Conservation (phyloP, 352 stramenopile genomes). For the Globisporangium spinosum region DNA sequence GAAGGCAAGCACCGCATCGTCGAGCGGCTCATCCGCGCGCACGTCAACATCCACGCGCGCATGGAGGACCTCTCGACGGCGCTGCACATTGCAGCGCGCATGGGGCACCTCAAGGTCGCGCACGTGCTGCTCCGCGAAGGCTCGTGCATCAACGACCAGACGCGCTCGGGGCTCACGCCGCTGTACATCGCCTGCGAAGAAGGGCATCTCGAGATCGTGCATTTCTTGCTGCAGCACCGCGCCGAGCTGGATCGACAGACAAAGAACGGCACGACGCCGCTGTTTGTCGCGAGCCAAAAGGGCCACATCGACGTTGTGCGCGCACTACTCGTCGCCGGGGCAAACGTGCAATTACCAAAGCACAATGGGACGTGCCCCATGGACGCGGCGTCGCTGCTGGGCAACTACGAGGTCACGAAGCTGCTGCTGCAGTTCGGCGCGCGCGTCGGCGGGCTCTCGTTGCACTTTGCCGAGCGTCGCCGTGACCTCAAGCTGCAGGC, state of each 20-base stretch:
- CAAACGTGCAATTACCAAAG: slow-evolving; percentile 53
- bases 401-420: slow-evolving; percentile 50
- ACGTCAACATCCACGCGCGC: slow-evolving; percentile 53
- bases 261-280: slow-evolving; percentile 56
- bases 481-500: slow-evolving; percentile 52
- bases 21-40: slow-evolving; percentile 37
- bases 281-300: slow-evolving; percentile 80
- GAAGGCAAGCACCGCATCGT: slow-evolving; percentile 72
- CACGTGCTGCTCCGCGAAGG: slow-evolving; percentile 47
- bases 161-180: slow-evolving; percentile 69
- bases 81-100: slow-evolving; percentile 75
- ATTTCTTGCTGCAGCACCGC: slow-evolving; percentile 43
- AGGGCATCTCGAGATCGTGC: slow-evolving; percentile 60
- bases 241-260: slow-evolving; percentile 38
- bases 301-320: slow-evolving; percentile 51
- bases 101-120: slow-evolving; percentile 62
- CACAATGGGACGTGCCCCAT: slow-evolving; percentile 71
- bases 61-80: slow-evolving; percentile 81
- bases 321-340: slow-evolving; percentile 51
- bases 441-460: slow-evolving; percentile 49
- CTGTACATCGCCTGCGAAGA: slow-evolving; percentile 86
- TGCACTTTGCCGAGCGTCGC: slow-evolving; percentile 76
- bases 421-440: slow-evolving; percentile 69
- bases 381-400: slow-evolving; percentile 63
- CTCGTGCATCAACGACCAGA: slow-evolving; percentile 63